Percentiles rank a stretch among this genome's conserved stretches.
These are phyloP conservation scores for Tilletia horrida DNA, from an alignment of 1,284 basidiomycete genomes.

Conservation along the genomic window DNA sequence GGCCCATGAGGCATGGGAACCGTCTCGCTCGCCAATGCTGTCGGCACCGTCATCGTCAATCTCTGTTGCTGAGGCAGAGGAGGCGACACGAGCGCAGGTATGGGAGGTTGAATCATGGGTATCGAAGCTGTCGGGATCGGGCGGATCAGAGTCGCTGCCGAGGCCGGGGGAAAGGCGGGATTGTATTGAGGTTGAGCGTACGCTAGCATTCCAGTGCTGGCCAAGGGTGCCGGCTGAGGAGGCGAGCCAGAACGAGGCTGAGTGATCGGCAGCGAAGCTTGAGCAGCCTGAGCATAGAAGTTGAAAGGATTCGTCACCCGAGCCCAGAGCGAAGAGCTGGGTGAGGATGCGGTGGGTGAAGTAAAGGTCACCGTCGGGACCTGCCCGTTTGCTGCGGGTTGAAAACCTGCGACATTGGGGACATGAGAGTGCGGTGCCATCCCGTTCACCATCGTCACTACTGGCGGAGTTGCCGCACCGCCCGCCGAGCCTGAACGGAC, in stretches of 20 bases:
- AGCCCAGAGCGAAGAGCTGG: conserved; percentile 1
- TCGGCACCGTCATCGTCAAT: not conserved
- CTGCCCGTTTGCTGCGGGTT: not conserved
- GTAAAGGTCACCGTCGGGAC: conserved; percentile 4
- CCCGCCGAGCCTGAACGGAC: not conserved
- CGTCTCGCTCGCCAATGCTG: not conserved
- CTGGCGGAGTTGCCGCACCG: not conserved
- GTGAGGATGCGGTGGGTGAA: conserved; percentile 2
- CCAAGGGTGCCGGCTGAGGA: too few relatives aligned
- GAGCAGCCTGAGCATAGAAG: not conserved
- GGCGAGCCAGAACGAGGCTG: too few relatives aligned
- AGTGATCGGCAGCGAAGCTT: not conserved
- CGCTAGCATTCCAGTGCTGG: not conserved
- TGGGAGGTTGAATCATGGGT: conserved; percentile 5
- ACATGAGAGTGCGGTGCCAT: not conserved
- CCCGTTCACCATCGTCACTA: too few relatives aligned
- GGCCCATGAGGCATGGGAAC: not conserved
- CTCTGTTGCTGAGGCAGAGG: not conserved
- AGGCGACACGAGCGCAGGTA: not conserved
- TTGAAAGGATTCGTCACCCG: not conserved
- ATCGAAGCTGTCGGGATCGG: not conserved
- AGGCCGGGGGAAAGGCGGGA: not conserved
- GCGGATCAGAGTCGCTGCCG: not conserved
- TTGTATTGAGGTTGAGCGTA: not conserved
- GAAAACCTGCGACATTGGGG: not conserved